A percentile compares a stretch with the other conserved stretches of the same genome.
Conservation (phyloP, 257 asterid genomes). For the Nyctanthes arbortristis region DNA sequence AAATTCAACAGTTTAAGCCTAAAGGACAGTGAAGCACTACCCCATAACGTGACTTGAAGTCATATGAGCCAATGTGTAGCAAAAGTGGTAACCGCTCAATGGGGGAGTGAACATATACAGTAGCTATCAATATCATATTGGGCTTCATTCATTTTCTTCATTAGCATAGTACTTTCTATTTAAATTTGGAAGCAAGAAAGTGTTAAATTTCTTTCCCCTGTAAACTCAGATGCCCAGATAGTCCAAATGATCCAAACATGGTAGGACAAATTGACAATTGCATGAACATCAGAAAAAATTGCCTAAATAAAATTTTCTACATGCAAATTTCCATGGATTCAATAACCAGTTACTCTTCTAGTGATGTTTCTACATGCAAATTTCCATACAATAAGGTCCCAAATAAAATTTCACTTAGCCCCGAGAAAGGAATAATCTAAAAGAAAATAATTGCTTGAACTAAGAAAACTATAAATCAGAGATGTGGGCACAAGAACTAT, state of each 20-base stretch:
- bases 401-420: background rate
- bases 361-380: background rate
- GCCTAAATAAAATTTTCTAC: no score
- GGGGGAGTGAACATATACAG: background rate
- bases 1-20: background rate
- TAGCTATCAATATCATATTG: background rate
- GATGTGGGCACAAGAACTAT: slow-evolving; percentile 47
- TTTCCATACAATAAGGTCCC: background rate
- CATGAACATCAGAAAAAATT: background rate
- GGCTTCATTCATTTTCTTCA: background rate
- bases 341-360: background rate
- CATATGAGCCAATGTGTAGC: background rate
- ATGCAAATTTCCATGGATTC: no score
- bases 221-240: background rate
- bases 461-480: slow-evolving; percentile 21
- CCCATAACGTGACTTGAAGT: background rate
- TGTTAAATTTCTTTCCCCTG: background rate
- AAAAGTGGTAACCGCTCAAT: slow-evolving; percentile 2
- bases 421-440: background rate
- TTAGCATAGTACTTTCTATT: background rate
- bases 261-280: background rate
- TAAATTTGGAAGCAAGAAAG: background rate
- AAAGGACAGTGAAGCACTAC: background rate
- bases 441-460: no score
- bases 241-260: background rate